These are phyloP conservation scores for Fermentozyma sake DNA, from an alignment of 1,139 yeast species.

Conservation along the genomic window DNA sequence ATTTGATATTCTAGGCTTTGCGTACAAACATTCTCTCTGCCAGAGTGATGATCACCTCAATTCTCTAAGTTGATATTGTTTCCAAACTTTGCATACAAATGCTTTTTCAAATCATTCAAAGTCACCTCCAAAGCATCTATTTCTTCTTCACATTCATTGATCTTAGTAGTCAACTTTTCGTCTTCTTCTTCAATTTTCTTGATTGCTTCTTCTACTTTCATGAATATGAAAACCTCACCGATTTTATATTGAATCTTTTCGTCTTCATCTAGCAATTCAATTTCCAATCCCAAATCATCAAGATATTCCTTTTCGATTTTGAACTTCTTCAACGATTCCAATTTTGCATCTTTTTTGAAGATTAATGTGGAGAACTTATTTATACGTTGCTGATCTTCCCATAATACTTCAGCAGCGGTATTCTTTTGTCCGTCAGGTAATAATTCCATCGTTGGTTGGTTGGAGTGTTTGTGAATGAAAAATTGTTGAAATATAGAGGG, in stretches of 20 bases:
- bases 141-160: conserved; percentile 42
- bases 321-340: conserved; percentile 45
- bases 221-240: conserved; percentile 73
- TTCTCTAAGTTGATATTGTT: conserved; percentile 81
- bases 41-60: conserved; percentile 13
- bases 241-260: conserved; percentile 62
- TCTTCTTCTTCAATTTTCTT: conserved; percentile 60
- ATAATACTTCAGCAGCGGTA: conserved; percentile 67
- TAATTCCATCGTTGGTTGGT: conserved; percentile 45
- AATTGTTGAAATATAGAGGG: too few species aligned
- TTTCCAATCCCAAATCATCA: conserved; percentile 80
- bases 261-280: conserved; percentile 81
- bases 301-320: conserved; percentile 79
- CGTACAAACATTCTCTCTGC: too few species aligned
- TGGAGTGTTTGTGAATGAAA: too few species aligned
- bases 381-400: conserved; percentile 87
- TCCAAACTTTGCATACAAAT: conserved; percentile 87
- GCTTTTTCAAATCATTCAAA: conserved; percentile 59
- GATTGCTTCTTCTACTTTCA: conserved; percentile 63
- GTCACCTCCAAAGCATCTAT: conserved; percentile 51
- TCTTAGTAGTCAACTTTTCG: conserved; percentile 45
- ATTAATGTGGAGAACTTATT: conserved; percentile 84
- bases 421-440: conserved; percentile 66
- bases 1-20: too few species aligned
- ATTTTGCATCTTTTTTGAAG: conserved; percentile 56